Base-by-base conservation (phyloP, 331 rosid genomes). In the Acacia concinna region DNA sequence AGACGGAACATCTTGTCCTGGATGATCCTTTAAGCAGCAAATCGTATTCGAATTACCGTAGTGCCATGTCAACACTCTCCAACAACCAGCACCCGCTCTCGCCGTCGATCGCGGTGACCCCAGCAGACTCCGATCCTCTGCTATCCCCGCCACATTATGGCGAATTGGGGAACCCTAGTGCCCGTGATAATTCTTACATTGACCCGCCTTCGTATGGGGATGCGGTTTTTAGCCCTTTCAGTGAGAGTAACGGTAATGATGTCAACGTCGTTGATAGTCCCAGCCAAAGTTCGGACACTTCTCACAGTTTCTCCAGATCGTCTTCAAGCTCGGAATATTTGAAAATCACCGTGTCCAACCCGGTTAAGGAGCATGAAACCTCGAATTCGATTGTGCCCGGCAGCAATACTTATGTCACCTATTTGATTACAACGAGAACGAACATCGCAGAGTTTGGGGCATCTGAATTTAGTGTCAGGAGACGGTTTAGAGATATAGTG, bases 321-420 rank as follows among this genome's bases (percentile, higher is more conserved):
- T 85, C 89, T 18, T 90, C 88, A 14, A 76, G 83, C 21, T 83
- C 89, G 41, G 99, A 91, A 30, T 88, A 89, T 77, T 30, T 96
- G 4, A 90, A 69, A 51, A 89, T 96, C 57, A 86, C 99, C 75
- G 98, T 96, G 5, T 90, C 98, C 57, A 89, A 91, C 81, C 99
- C 99, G 0, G 89, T 83, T 74, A 96, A 93, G 82, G 98, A 93
- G 88, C 96, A 87, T 49, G 98, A 93, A 28, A 76, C 73, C 15
- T 69, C 98, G 57, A 96, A 89, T 75, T 96, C 99, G 25, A 74
- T 96, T 7, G 97, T 96, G 57, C 98, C 97, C 0, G 98, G 98
- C 0, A 86, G 87, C 3, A 90, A 74, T 35, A 86, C 85, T 8
- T 93, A 89, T 44, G 89, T 91, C 5, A 91, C 99, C 27, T 96